phyloP scores from a whole-genome alignment of 31 red algal species.

The Odonthalia washingtoniensis region DNA sequence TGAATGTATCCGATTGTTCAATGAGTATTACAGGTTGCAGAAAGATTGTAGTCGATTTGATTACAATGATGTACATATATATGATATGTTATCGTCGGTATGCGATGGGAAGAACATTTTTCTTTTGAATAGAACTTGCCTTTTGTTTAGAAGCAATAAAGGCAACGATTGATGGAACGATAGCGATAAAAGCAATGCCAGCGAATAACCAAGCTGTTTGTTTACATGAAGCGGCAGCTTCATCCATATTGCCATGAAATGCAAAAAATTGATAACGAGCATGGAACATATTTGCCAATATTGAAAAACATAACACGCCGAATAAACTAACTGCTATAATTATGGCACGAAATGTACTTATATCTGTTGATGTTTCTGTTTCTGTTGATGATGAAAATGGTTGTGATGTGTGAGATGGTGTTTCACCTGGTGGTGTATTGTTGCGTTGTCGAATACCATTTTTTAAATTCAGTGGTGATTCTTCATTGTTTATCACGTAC shows the following conservation, averaged over 20 bases:
- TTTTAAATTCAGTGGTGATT: no score
- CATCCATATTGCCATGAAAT: slow-evolving; percentile 76
- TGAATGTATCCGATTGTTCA: no score
- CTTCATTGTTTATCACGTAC: no score
- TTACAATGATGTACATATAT: no score
- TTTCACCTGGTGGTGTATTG: background rate
- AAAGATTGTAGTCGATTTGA: no score
- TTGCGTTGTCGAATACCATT: background rate
- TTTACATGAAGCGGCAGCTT: slow-evolving; percentile 66
- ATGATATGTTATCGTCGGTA: slow-evolving; percentile 39
- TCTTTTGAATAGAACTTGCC: slow-evolving; percentile 39
- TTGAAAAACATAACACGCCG: slow-evolving; percentile 60
- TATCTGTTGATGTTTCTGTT: slow-evolving; percentile 10
- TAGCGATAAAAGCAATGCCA: slow-evolving; percentile 43
- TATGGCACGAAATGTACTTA: slow-evolving; percentile 48
- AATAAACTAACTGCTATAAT: slow-evolving; percentile 52
- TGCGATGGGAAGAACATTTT: slow-evolving; percentile 49
- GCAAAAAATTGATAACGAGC: slow-evolving; percentile 71
- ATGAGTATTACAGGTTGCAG: no score
- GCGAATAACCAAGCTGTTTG: slow-evolving; percentile 63
- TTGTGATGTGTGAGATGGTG: background rate
- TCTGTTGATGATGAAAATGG: background rate
- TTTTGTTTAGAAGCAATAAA: slow-evolving; percentile 31
- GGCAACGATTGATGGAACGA: slow-evolving; percentile 46
- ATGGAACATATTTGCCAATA: slow-evolving; percentile 45